Conservation (phyloP, 257 asterid genomes). For the Nicotiana obtusifolia region DNA sequence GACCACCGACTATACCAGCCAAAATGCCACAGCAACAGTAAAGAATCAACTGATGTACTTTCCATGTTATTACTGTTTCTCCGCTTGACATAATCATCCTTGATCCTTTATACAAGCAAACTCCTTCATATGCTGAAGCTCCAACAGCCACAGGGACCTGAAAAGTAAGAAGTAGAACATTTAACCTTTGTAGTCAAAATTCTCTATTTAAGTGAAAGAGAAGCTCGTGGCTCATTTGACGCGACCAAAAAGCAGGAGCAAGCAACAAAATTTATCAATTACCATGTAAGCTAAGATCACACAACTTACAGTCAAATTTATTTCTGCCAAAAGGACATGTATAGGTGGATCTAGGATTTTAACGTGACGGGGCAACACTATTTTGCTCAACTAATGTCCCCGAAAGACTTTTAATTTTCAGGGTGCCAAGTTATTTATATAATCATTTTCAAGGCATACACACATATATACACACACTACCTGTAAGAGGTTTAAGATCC, state of each 20-base stretch:
- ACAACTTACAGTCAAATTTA: neutral
- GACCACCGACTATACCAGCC: slow-evolving; percentile 60
- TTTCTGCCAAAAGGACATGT: neutral
- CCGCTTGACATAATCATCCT: slow-evolving; percentile 38
- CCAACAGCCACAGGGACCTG: slow-evolving; percentile 55
- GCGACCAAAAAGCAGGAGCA: neutral
- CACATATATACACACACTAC: slow-evolving; percentile 7
- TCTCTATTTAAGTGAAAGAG: neutral
- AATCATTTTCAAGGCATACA: no score
- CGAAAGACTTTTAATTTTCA: no score
- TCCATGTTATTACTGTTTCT: slow-evolving; percentile 34
- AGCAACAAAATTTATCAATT: neutral
- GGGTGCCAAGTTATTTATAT: no score
- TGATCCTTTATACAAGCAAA: slow-evolving; percentile 49
- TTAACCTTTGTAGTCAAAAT: neutral
- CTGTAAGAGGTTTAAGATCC: slow-evolving; percentile 46
- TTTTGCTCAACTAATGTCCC: no score
- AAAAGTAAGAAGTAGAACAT: slow-evolving; percentile 1
- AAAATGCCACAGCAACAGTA: slow-evolving; percentile 48
- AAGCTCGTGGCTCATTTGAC: neutral
- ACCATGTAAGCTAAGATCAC: neutral
- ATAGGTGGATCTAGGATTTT: no score
- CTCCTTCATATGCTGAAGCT: slow-evolving; percentile 47
- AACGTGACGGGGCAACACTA: no score
- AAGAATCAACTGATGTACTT: slow-evolving; percentile 36